Conservation (phyloP, 2,329 filamentous ascomycete species). For the Hymenoscyphus infarciens region DNA sequence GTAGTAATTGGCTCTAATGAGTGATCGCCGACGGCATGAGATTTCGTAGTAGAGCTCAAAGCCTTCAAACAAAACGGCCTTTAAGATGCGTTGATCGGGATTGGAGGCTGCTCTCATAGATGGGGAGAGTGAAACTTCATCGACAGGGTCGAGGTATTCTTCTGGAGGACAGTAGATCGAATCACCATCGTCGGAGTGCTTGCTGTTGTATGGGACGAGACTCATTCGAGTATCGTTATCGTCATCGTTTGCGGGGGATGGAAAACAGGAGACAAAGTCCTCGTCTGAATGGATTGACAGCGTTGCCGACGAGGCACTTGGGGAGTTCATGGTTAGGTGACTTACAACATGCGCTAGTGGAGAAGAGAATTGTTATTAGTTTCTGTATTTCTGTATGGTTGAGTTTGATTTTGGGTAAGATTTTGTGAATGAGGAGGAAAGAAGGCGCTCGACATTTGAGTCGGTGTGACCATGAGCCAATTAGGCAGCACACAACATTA, state of each 20-base stretch:
- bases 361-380: not conserved
- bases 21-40: not conserved
- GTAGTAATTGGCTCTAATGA: not conserved
- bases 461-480: not conserved
- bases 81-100: constrained; percentile 15
- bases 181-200: not conserved
- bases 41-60: constrained; percentile 1
- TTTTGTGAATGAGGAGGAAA: not conserved
- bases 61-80: constrained; percentile 13
- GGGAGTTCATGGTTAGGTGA: constrained; percentile 10
- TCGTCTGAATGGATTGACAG: constrained; percentile 13
- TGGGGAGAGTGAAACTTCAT: constrained; percentile 9
- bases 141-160: constrained; percentile 2
- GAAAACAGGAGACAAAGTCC: not conserved
- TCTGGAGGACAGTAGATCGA: constrained; percentile 3
- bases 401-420: not conserved
- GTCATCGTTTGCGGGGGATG: not conserved
- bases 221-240: not conserved
- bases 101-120: constrained; percentile 20
- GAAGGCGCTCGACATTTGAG: constrained; percentile 3
- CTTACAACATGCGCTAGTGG: constrained; percentile 7
- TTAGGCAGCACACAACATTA: not conserved
- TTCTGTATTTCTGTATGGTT: not conserved
- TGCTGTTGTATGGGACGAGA: not conserved
- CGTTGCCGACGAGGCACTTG: constrained; percentile 13